These are phyloP conservation scores for Suillus variegatus DNA, from an alignment of 768 basidiomycete species.

Conservation along the genomic window DNA sequence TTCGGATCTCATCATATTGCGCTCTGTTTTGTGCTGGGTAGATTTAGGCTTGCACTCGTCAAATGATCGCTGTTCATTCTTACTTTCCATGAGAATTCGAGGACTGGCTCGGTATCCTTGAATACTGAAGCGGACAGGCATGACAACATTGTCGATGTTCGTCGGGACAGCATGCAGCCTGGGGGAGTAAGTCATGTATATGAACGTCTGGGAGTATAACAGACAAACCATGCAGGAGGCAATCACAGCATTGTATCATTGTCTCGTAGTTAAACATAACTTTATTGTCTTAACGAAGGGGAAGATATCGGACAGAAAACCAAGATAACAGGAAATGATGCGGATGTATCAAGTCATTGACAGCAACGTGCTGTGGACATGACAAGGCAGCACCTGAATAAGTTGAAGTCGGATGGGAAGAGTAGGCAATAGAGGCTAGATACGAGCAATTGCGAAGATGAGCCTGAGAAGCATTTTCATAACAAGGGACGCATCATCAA, in stretches of 20 bases:
- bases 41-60: not conserved
- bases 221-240: not conserved
- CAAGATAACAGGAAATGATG: not conserved
- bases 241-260: not conserved
- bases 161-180: not conserved
- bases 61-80: not conserved
- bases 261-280: not conserved
- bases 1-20: not conserved
- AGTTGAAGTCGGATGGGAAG: no score
- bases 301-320: not conserved
- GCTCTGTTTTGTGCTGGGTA: not conserved
- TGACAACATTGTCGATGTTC: not conserved
- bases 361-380: not conserved
- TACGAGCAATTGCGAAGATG: no score
- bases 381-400: not conserved
- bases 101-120: not conserved
- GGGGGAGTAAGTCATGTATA: no score
- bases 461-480: no score
- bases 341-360: not conserved
- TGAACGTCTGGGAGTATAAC: not conserved
- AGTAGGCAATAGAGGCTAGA: no score
- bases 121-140: not conserved
- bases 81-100: not conserved
- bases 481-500: no score
- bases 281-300: not conserved